Evolutionary conservation across 2,329 filamentous ascomycete species (phyloP).

Genomic region (Chaetothyriales sp.): DNA sequence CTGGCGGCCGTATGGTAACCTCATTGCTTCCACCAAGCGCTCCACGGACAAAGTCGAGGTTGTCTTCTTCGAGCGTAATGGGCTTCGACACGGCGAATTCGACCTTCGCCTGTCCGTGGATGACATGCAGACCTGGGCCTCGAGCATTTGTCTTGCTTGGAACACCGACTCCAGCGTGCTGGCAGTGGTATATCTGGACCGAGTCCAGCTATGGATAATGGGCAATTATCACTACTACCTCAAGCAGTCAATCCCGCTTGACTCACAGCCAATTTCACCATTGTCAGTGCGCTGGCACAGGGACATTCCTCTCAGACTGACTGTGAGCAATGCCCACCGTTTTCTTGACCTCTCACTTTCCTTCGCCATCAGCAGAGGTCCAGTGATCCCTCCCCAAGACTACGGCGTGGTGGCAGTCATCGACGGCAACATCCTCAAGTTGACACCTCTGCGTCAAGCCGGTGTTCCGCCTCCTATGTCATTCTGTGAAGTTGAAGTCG

Average conservation of each 20-base stretch:
- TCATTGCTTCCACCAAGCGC: constrained; percentile 74
- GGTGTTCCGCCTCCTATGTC: constrained; percentile 92
- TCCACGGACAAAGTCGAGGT: constrained; percentile 50
- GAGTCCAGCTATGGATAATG: constrained; percentile 89
- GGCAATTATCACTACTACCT: constrained; percentile 97
- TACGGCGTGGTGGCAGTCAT: constrained; percentile 67
- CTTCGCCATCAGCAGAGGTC: constrained; percentile 39
- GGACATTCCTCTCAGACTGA: constrained; percentile 61
- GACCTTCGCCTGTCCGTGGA: constrained; percentile 53
- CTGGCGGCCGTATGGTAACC: constrained; percentile 81
- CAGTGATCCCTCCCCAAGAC: constrained; percentile 56
- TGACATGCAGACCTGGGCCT: constrained; percentile 39
- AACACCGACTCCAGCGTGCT: constrained; percentile 85
- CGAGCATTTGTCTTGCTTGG: constrained; percentile 59
- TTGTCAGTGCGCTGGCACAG: constrained; percentile 55
- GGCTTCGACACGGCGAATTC: constrained; percentile 91
- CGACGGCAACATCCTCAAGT: constrained; percentile 64
- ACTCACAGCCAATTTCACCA: constrained; percentile 6
- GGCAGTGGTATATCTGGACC: constrained; percentile 58
- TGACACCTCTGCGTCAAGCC: constrained; percentile 70
- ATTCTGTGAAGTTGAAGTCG: constrained; percentile 53
- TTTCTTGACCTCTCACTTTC: constrained; percentile 8
- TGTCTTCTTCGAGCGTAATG: constrained; percentile 92
- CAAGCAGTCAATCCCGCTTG: constrained; percentile 60
- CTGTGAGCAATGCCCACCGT: constrained; percentile 32